Evolutionary conservation across 352 stramenopile genomes (phyloP).

Genomic region (Phytopythium ostracodes): DNA sequence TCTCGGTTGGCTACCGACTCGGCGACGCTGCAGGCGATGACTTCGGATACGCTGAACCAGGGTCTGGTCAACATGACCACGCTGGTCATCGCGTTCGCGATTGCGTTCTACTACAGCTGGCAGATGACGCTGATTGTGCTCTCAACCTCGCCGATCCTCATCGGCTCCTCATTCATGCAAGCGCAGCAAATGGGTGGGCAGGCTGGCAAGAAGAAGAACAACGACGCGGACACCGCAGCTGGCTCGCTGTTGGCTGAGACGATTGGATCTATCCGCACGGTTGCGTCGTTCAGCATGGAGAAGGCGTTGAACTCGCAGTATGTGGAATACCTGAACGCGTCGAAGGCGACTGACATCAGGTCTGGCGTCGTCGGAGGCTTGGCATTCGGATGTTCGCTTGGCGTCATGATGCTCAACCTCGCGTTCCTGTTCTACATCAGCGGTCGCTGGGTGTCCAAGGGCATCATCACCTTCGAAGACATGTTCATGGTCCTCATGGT

Average conservation of each 20-base stretch:
- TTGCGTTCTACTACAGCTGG: slow-evolving; percentile 38
- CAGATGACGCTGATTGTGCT: slow-evolving; percentile 37
- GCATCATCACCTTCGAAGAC: slow-evolving; percentile 57
- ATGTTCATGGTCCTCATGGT: slow-evolving; percentile 74
- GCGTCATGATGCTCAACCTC: slow-evolving; percentile 47
- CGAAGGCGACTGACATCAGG: slow-evolving; percentile 22
- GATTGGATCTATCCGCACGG: slow-evolving; percentile 32
- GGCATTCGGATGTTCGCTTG: slow-evolving; percentile 45
- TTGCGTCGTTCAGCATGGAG: slow-evolving; percentile 39
- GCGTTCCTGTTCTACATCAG: slow-evolving; percentile 68
- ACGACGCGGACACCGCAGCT: slow-evolving; percentile 22
- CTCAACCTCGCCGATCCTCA: slow-evolving; percentile 20
- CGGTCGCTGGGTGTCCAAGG: slow-evolving; percentile 40
- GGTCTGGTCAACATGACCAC: slow-evolving; percentile 25
- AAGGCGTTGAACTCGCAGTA: slow-evolving; percentile 14
- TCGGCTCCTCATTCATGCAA: slow-evolving; percentile 13
- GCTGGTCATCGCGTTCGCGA: slow-evolving; percentile 19
- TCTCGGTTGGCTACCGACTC: slow-evolving; percentile 53
- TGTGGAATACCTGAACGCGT: slow-evolving; percentile 16
- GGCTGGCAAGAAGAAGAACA: slow-evolving; percentile 16
- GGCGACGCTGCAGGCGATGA: slow-evolving; percentile 46
- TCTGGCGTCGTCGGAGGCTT: slow-evolving; percentile 37
- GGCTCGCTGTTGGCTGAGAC: slow-evolving; percentile 22
- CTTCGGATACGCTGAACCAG: slow-evolving; percentile 27
- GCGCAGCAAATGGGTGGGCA: slow-evolving; percentile 15